Percentiles rank a stretch among this genome's conserved stretches.
Conservation (phyloP, 2,329 filamentous ascomycete species). For the Aspergillus sp. region DNA sequence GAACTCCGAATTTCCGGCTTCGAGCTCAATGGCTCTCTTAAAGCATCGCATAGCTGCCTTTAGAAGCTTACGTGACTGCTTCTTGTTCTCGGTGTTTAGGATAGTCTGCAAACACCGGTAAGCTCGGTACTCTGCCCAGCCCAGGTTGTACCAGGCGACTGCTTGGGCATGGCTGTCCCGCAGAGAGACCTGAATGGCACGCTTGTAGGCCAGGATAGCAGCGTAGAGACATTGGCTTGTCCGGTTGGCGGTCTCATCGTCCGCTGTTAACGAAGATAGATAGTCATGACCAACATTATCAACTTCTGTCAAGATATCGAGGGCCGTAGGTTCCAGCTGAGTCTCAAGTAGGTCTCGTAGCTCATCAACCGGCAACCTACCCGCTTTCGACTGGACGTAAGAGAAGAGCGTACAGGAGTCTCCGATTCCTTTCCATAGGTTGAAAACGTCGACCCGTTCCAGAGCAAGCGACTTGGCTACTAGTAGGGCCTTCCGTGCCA, state of each 20-base stretch:
- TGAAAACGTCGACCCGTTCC: constrained; percentile 73
- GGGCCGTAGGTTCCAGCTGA: constrained; percentile 53
- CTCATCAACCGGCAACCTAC: constrained; percentile 61
- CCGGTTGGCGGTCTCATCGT: constrained; percentile 36
- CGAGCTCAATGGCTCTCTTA: constrained; percentile 92
- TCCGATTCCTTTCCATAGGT: constrained; percentile 90
- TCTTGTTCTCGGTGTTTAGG: constrained; percentile 50
- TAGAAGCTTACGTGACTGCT: constrained; percentile 64
- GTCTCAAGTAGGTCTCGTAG: constrained; percentile 62
- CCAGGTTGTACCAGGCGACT: constrained; percentile 95
- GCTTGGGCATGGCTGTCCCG: constrained; percentile 84
- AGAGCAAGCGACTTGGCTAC: constrained; percentile 65
- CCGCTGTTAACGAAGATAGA: constrained; percentile 36
- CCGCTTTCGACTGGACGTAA: constrained; percentile 68
- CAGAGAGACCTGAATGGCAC: constrained; percentile 72
- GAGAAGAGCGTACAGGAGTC: constrained; percentile 87
- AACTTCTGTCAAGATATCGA: constrained; percentile 66
- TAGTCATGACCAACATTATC: constrained; percentile 62
- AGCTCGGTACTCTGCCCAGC: constrained; percentile 87
- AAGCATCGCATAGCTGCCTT: constrained; percentile 86
- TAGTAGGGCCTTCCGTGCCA: constrained; percentile 68
- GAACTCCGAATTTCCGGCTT: constrained; percentile 91
- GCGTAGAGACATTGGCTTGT: constrained; percentile 64
- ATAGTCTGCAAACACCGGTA: constrained; percentile 62
- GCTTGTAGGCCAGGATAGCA: constrained; percentile 82